phyloP scores from a whole-genome alignment of 1,139 yeast species.

The Candida tropicalis region DNA sequence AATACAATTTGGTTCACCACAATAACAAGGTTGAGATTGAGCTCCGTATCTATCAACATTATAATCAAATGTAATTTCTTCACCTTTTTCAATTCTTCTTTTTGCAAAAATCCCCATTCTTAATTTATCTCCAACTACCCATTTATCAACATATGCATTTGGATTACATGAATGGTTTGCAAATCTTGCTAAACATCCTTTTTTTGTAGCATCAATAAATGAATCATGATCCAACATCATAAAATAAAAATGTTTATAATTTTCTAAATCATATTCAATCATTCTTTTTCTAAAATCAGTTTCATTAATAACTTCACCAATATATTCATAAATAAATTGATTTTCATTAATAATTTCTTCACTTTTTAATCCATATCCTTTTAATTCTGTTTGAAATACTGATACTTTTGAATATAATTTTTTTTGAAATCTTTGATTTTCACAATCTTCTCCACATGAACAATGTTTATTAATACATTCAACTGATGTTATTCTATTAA shows the following conservation, averaged over 20 bases:
- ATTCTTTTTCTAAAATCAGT: conserved; percentile 69
- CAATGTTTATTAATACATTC: conserved; percentile 83
- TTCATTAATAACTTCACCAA: conserved; percentile 92
- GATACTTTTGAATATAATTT: conserved; percentile 71
- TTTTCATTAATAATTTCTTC: conserved; percentile 57
- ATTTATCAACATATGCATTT: conserved; percentile 91
- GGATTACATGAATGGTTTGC: conserved; percentile 96
- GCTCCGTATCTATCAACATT: conserved; percentile 97
- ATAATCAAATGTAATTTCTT: conserved; percentile 93
- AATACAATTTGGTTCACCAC: conserved; percentile 90
- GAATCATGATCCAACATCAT: conserved; percentile 96
- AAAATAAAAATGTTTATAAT: conserved; percentile 88
- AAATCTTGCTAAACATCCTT: conserved; percentile 87
- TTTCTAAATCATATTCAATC: conserved; percentile 68
- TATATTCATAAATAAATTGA: conserved; percentile 83
- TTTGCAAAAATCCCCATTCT: conserved; percentile 96
- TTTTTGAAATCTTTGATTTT: conserved; percentile 84
- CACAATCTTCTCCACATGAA: conserved; percentile 77
- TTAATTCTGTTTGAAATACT: conserved; percentile 76
- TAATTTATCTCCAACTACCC: conserved; percentile 91
- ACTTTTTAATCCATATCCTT: conserved; percentile 91
- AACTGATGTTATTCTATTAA: conserved; percentile 86
- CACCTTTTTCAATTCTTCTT: conserved; percentile 70
- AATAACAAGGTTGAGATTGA: conserved; percentile 89
- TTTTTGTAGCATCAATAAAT: conserved; percentile 90